These are phyloP conservation scores for Globisporangium barbulae DNA, from an alignment of 352 stramenopile genomes.

Conservation along the genomic window DNA sequence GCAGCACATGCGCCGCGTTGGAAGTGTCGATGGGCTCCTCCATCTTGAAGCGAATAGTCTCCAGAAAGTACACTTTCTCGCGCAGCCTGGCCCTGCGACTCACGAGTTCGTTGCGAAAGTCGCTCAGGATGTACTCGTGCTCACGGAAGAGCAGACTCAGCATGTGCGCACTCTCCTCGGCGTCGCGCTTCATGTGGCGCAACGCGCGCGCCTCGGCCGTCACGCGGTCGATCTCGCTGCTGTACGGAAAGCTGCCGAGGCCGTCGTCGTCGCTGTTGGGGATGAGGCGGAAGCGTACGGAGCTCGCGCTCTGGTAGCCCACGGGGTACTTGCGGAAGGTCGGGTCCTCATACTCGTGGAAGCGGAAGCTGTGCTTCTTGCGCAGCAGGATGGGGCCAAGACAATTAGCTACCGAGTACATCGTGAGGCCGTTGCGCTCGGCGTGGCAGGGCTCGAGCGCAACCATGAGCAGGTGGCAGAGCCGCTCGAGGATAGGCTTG, in stretches of 20 bases:
- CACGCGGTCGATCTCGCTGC: conserved; percentile 28
- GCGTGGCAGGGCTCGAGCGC: conserved; percentile 56
- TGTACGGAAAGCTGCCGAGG: conserved; percentile 30
- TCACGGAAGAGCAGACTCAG: conserved; percentile 63
- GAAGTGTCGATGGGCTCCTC: conserved; percentile 58
- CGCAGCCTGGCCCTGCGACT: conserved; percentile 38
- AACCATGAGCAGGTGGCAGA: conserved; percentile 64
- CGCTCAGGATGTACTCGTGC: conserved; percentile 45
- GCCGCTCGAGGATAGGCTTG: conserved; percentile 70
- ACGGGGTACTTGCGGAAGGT: conserved; percentile 69
- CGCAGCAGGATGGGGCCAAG: conserved; percentile 68
- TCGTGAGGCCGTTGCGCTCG: conserved; percentile 62
- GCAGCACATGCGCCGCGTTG: conserved; percentile 43
- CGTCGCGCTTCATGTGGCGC: conserved; percentile 54
- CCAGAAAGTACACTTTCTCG: conserved; percentile 63
- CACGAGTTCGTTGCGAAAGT: conserved; percentile 63
- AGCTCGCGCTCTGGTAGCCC: conserved; percentile 49
- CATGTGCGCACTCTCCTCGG: conserved; percentile 63
- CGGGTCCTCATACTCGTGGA: conserved; percentile 72
- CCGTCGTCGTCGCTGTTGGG: conserved; percentile 33
- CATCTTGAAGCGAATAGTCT: conserved; percentile 70
- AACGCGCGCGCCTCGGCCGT: conserved; percentile 37
- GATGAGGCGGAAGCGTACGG: conserved; percentile 52
- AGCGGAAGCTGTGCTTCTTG: conserved; percentile 42
- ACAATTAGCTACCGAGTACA: conserved; percentile 62